A percentile compares a stretch with the other conserved stretches of the same genome.
These are phyloP conservation scores for Paecilomyces niveus DNA, from an alignment of 2,329 filamentous ascomycete species.

Conservation along the genomic window DNA sequence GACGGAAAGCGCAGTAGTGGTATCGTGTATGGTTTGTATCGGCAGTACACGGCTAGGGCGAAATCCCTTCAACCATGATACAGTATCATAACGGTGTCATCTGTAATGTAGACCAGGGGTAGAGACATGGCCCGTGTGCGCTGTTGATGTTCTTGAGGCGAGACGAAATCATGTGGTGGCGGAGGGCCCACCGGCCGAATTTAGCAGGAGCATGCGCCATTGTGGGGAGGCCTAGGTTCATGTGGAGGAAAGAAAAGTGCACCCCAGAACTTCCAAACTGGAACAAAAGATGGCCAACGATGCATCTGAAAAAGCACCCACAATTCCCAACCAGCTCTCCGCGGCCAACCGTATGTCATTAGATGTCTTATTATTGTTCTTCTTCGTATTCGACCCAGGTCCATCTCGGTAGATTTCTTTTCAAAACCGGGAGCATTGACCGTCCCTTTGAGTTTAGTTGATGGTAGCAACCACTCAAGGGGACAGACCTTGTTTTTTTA, in stretches of 20 bases:
- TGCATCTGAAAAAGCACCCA: too few species aligned
- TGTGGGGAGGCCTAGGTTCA: not conserved
- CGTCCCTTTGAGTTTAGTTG: not conserved
- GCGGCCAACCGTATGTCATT: too few species aligned
- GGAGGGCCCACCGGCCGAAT: not conserved
- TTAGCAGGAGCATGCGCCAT: not conserved
- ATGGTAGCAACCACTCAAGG: not conserved
- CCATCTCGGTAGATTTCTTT: not conserved
- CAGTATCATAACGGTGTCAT: not conserved
- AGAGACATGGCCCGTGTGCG: not conserved
- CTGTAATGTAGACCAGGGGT: not conserved
- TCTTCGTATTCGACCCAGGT: not conserved
- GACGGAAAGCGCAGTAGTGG: not conserved
- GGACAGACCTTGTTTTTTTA: not conserved
- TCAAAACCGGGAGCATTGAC: not conserved
- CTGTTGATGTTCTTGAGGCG: not conserved
- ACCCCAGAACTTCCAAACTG: not conserved
- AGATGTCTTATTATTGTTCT: not conserved
- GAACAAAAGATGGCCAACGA: too few species aligned
- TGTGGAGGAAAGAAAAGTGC: not conserved
- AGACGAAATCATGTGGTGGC: not conserved
- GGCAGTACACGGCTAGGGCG: not conserved
- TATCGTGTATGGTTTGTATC: not conserved
- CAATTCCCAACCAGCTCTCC: not conserved
- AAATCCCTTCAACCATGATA: not conserved